Evolutionary conservation across 108 stramenopile genomes (phyloP).

Genomic region (Schizochytrium sp.): DNA sequence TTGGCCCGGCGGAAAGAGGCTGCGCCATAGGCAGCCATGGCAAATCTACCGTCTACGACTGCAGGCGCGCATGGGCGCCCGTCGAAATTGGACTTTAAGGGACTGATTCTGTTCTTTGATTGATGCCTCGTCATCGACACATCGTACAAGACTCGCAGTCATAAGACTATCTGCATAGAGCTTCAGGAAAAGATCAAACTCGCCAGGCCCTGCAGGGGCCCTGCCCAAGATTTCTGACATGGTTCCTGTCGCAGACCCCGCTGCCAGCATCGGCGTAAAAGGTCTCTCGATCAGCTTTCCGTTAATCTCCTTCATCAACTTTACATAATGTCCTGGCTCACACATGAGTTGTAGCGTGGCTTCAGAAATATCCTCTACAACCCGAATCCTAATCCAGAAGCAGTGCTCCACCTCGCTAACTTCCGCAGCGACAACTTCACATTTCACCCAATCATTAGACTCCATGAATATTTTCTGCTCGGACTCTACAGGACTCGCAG

Average conservation of each 20-base stretch:
- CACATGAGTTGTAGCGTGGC: neutral
- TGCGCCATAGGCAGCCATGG: constrained; percentile 36
- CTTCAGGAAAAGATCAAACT: neutral
- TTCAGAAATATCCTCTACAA: neutral
- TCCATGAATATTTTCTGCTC: neutral
- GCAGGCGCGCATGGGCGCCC: neutral
- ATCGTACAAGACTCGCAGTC: neutral
- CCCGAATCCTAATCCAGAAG: neutral
- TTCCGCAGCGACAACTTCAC: neutral
- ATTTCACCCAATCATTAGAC: neutral
- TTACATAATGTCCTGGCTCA: constrained; percentile 8
- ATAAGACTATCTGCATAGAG: neutral
- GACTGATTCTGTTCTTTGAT: neutral
- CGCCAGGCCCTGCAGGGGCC: neutral
- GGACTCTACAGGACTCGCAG: neutral
- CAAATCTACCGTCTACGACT: neutral
- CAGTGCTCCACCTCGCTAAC: neutral
- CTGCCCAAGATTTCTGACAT: no score
- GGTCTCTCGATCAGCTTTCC: neutral
- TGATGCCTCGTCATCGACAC: neutral
- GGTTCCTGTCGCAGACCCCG: no score
- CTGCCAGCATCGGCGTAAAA: constrained; percentile 6
- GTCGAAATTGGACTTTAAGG: neutral
- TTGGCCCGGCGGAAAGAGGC: constrained; percentile 34
- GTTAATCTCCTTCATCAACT: neutral